Conservation (phyloP, 176 grass and related monocot genomes). For the Typha latifolia region DNA sequence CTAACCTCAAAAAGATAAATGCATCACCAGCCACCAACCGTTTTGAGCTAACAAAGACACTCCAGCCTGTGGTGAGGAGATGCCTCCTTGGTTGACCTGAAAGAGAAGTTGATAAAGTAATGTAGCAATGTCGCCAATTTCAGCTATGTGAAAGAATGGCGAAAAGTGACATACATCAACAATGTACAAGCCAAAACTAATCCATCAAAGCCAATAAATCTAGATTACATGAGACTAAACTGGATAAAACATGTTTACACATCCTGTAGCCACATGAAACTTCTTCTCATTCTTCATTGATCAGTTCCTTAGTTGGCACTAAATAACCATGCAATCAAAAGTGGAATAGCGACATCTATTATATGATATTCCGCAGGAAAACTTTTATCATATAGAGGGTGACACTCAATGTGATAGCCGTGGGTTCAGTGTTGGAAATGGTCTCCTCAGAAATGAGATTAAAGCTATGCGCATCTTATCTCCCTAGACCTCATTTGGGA, state of each 20-base stretch:
- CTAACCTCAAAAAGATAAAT: slow-evolving; percentile 61
- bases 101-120: not conserved
- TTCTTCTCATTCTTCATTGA: not conserved
- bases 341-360: not conserved
- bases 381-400: not conserved
- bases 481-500: too few relatives aligned
- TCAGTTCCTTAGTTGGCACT: not conserved
- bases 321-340: not conserved
- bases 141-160: not conserved
- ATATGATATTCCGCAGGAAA: not conserved
- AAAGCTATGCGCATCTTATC: too few relatives aligned
- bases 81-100: slow-evolving; percentile 65
- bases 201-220: not conserved
- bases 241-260: not conserved
- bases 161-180: not conserved
- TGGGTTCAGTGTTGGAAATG: too few relatives aligned
- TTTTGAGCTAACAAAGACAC: slow-evolving; percentile 67
- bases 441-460: too few relatives aligned
- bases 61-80: slow-evolving; percentile 71
- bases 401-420: too few relatives aligned
- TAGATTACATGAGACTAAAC: not conserved
- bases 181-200: not conserved
- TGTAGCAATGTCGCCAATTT: not conserved
- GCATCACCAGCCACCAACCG: slow-evolving; percentile 62
- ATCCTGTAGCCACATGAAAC: not conserved